Percentiles rank a stretch among this genome's conserved stretches.
Conservation (phyloP, 2,329 filamentous ascomycete genomes). For the Hirsutella minnesotensis region DNA sequence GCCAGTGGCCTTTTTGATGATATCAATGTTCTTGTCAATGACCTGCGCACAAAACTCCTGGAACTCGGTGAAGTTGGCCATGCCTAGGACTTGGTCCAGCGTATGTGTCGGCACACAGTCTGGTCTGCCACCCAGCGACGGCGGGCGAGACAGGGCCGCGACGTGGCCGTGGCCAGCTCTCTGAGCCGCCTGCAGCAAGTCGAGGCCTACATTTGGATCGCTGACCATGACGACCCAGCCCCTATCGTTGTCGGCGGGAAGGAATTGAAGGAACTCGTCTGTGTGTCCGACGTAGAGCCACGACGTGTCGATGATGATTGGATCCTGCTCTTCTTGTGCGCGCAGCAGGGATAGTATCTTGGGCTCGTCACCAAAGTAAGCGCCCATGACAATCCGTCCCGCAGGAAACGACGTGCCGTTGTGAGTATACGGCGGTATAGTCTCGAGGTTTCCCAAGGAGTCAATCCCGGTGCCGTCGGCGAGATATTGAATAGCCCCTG, state of each 20-base stretch:
- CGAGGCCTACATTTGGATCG: conserved; percentile 12
- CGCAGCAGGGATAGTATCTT: conserved; percentile 15
- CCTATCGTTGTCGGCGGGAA: conserved; percentile 12
- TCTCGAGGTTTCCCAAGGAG: conserved; percentile 22
- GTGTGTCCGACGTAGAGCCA: conserved; percentile 15
- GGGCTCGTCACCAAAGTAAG: conserved; percentile 1
- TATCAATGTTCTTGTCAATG: conserved; percentile 10
- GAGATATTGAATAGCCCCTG: conserved; percentile 18
- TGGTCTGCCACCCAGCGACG: not conserved
- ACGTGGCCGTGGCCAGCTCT: conserved; percentile 11
- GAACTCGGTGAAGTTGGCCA: not conserved
- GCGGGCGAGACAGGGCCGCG: not conserved
- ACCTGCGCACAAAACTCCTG: conserved; percentile 4
- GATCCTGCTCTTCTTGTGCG: conserved; percentile 20
- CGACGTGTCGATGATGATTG: conserved; percentile 17
- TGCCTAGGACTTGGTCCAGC: conserved; percentile 1
- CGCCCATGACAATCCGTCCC: conserved; percentile 12
- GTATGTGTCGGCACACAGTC: not conserved
- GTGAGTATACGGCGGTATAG: conserved; percentile 19
- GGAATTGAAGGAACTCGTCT: conserved; percentile 17
- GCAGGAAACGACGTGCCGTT: conserved; percentile 10
- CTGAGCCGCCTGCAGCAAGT: conserved; percentile 12
- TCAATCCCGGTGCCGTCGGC: conserved; percentile 8
- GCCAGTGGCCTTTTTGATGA: conserved; percentile 11
- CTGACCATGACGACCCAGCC: conserved; percentile 13